Evolutionary conservation across 2,329 filamentous ascomycete species (phyloP).

Genomic region (Chaetomium globosum): DNA sequence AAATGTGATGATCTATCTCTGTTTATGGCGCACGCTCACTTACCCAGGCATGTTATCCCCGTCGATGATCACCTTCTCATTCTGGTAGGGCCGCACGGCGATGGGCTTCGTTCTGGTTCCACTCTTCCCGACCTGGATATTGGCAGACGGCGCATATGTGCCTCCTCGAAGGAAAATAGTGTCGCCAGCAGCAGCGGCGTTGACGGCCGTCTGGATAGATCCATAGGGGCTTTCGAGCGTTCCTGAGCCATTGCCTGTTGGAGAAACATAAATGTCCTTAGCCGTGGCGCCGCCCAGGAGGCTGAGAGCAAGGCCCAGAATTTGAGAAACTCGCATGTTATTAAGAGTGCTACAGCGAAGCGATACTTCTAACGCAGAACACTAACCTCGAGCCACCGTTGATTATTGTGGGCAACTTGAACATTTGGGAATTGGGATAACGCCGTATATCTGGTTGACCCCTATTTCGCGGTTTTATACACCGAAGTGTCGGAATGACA

Average conservation of each 20-base stretch:
- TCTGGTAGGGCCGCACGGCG: constrained; percentile 8
- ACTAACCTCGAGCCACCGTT: not conserved
- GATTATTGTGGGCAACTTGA: not conserved
- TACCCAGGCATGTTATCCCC: constrained; percentile 14
- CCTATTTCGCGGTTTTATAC: not conserved
- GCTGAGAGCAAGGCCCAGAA: not conserved
- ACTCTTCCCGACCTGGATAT: constrained; percentile 9
- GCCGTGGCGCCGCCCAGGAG: constrained; percentile 1
- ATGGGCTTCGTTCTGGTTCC: constrained; percentile 4
- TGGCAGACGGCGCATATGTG: constrained; percentile 14
- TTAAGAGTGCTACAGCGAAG: not conserved
- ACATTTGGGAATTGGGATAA: not conserved
- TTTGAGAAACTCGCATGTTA: constrained; percentile 4
- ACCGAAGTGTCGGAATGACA: not conserved
- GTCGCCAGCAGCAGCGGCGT: constrained; percentile 13
- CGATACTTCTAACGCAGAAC: too few relatives aligned
- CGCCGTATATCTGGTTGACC: not conserved
- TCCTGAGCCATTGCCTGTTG: constrained; percentile 6
- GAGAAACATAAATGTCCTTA: constrained; percentile 10
- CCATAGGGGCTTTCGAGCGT: constrained; percentile 10
- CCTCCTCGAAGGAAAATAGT: constrained; percentile 14
- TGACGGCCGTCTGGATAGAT: constrained; percentile 10
- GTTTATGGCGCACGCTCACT: not conserved
- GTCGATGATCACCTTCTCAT: constrained; percentile 9
- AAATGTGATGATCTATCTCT: not conserved